Base-by-base conservation (phyloP, 306 rosid genomes). In the Trifolium dubium region DNA sequence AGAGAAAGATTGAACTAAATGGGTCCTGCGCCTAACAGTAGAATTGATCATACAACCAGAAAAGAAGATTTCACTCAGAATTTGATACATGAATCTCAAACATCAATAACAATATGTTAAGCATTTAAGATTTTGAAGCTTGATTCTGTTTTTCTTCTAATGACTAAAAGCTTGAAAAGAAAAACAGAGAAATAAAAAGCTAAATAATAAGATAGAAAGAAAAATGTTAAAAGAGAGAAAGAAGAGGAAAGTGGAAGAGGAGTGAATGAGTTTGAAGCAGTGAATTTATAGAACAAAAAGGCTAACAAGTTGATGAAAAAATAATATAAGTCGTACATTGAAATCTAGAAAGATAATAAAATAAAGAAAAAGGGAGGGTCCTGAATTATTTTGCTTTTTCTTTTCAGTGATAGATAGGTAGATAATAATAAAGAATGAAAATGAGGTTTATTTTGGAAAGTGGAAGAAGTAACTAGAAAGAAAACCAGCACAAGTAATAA, bases 11-110 rank as follows among this genome's bases (percentile, higher is more conserved):
- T 91, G 94, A 89, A 91, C 95, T 63, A 89, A 79, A 61, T 93
- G 98, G 87, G 90, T 85, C 92, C 94, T 92, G 89, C 94, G 92
- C 77, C 96, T 75, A 62, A 84, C 83, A 66, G 91, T 85, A 73
- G 96, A 91, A 86, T 86, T 89, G 54, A 93, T 89, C 98, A 93
- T 93, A 80, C 92, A 93, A 85, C 88, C 96, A 31, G 88, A 86
- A 37, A 82, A 76, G 71, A 89, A 86, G 64, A 78, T 83, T 74
- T 93, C 97, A 89, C 92, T 83, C 55, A 91, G 96, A 88, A 91
- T 85, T 69, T 84, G 91, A 91, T 84, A 86, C 98, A 93, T 93
- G 85, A 89, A 91, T 86, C 83, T 89, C 96, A 84, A 84, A 88
- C 98, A 91, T 89, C 83, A 91, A 88, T 71, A 89, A 78, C 77